Evolutionary conservation across 345 rosid species (phyloP).

Genomic region (Triadica sebifera): DNA sequence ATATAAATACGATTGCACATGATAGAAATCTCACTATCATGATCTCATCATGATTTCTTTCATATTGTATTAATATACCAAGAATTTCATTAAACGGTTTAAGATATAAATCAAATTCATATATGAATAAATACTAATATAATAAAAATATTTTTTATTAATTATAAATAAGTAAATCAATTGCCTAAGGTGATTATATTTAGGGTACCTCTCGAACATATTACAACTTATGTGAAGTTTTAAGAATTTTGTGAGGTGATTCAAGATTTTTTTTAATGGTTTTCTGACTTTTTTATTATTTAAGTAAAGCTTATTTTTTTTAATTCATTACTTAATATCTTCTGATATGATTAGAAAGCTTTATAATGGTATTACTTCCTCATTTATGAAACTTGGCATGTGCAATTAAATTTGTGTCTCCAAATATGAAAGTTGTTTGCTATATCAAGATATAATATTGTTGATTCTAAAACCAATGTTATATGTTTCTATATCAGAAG

Average conservation of each 20-base stretch:
- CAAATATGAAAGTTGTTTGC: background rate
- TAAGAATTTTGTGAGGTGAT: background rate
- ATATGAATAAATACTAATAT: no score
- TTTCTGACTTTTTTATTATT: background rate
- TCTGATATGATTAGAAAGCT: slow-evolving; percentile 5
- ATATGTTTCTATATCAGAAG: background rate
- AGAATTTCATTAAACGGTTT: no score
- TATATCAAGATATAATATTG: background rate
- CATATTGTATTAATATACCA: no score
- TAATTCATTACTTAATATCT: slow-evolving; percentile 8
- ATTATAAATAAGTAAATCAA: no score
- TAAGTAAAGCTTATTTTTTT: background rate
- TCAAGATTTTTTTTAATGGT: background rate
- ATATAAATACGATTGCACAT: no score
- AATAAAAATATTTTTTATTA: no score
- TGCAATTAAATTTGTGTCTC: no score
- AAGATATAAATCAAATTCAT: no score
- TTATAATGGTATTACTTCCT: slow-evolving; percentile 7
- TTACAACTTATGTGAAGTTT: background rate
- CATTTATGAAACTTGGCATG: background rate
- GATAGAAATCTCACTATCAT: no score
- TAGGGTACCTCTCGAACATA: no score
- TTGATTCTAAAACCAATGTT: background rate
- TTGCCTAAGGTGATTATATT: no score
- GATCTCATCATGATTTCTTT: no score